Conservation (phyloP, 2,329 filamentous ascomycete genomes). For the Arthroderma sp. region DNA sequence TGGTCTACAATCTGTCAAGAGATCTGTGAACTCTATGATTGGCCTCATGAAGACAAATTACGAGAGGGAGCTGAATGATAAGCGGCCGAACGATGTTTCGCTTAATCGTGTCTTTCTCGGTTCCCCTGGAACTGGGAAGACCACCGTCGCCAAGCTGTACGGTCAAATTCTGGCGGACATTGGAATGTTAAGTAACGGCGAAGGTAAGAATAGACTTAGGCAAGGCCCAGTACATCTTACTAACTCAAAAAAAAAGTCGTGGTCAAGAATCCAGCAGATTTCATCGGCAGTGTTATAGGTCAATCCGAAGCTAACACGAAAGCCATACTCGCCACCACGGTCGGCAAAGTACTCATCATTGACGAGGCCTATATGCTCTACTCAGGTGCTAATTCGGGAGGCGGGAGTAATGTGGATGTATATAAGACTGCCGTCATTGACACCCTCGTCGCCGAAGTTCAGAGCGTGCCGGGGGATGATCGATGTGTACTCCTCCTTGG, state of each 20-base stretch:
- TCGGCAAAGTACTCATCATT: slow-evolving; percentile 65
- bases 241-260: slow-evolving; percentile 39
- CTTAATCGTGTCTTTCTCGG: slow-evolving; percentile 60
- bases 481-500: slow-evolving; percentile 59
- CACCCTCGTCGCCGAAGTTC: slow-evolving; percentile 60
- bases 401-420: slow-evolving; percentile 24
- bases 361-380: slow-evolving; percentile 65
- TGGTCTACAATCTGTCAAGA: slow-evolving; percentile 50
- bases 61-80: slow-evolving; percentile 48
- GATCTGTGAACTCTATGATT: slow-evolving; percentile 45
- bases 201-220: slow-evolving; percentile 35
- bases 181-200: slow-evolving; percentile 53
- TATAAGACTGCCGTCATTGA: slow-evolving; percentile 57
- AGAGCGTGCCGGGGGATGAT: slow-evolving; percentile 56
- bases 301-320: slow-evolving; percentile 60
- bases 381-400: slow-evolving; percentile 18
- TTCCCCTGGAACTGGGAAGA: slow-evolving; percentile 63
- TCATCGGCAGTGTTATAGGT: slow-evolving; percentile 51
- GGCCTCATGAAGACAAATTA: slow-evolving; percentile 53
- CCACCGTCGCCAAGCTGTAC: slow-evolving; percentile 60
- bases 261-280: slow-evolving; percentile 60
- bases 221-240: slow-evolving; percentile 1
- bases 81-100: slow-evolving; percentile 44
- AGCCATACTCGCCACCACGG: slow-evolving; percentile 50
- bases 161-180: slow-evolving; percentile 54